Conservation (phyloP, 768 basidiomycete genomes). For the Phanerodontia chrysosporium region DNA sequence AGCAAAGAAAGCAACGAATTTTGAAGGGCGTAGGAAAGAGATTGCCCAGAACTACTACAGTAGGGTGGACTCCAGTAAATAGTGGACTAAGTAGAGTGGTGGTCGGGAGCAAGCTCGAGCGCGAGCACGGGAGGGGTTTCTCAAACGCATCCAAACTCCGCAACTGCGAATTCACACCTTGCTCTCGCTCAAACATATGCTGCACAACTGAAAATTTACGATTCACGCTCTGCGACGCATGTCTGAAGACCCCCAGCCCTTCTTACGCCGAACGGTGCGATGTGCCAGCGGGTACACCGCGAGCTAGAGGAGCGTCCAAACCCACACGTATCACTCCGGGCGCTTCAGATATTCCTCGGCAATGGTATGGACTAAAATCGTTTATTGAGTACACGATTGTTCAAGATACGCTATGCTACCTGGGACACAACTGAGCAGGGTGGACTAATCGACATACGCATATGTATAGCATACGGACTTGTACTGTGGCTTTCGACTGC, state of each 20-base stretch:
- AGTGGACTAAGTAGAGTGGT: slow-evolving; percentile 49
- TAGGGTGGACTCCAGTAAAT: slow-evolving; percentile 50
- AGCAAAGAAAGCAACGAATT: slow-evolving; percentile 27
- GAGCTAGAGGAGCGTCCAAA: background rate
- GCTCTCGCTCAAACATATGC: background rate
- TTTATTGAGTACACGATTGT: slow-evolving; percentile 9
- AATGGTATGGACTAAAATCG: slow-evolving; percentile 3
- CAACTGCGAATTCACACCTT: slow-evolving; percentile 23
- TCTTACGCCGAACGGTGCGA: background rate
- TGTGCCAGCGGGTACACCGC: background rate
- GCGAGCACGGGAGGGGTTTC: slow-evolving; percentile 13
- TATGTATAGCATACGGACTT: slow-evolving; percentile 3
- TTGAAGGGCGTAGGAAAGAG: slow-evolving; percentile 33
- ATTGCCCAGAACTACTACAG: slow-evolving; percentile 51
- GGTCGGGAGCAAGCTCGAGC: slow-evolving; percentile 31
- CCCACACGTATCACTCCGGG: background rate
- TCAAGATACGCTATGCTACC: slow-evolving; percentile 4
- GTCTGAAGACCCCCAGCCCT: background rate
- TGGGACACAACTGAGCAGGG: background rate
- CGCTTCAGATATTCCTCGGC: background rate
- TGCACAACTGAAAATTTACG: background rate
- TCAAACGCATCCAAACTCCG: slow-evolving; percentile 25
- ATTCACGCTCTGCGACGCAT: background rate
- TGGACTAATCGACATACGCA: slow-evolving; percentile 5
- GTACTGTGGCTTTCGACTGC: background rate